phyloP scores from a whole-genome alignment of 2,329 filamentous ascomycete species.

The Fusarium cyanostomum region DNA sequence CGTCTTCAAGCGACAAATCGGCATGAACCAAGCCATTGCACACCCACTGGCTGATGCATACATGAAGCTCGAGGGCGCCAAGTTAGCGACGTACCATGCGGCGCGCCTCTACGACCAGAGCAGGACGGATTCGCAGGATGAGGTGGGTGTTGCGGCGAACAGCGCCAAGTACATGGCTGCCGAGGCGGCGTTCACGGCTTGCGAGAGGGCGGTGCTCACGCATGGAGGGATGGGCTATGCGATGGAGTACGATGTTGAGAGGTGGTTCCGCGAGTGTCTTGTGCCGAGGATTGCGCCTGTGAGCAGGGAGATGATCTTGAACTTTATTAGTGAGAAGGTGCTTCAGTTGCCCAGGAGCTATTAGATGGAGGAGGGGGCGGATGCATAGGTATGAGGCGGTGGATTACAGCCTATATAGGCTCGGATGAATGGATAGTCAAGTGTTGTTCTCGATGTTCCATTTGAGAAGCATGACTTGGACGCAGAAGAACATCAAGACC shows the following conservation, averaged over 20 bases:
- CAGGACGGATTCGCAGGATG: constrained; percentile 60
- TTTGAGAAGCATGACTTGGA: too few species aligned
- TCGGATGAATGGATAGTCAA: too few species aligned
- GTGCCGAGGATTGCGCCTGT: constrained; percentile 72
- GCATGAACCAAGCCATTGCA: constrained; percentile 71
- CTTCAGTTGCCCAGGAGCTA: constrained; percentile 75
- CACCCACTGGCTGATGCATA: constrained; percentile 73
- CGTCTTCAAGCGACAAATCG: constrained; percentile 72
- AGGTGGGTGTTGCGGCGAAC: constrained; percentile 72
- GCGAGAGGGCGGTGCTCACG: constrained; percentile 67
- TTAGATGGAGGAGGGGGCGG: constrained; percentile 44
- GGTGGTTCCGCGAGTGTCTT: constrained; percentile 71
- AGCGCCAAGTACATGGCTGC: constrained; percentile 77
- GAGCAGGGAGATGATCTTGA: constrained; percentile 78
- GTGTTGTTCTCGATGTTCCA: too few species aligned
- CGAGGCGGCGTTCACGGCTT: constrained; percentile 70
- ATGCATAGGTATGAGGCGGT: background rate
- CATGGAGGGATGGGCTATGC: constrained; percentile 74
- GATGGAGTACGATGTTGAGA: constrained; percentile 71
- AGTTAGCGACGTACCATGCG: constrained; percentile 72
- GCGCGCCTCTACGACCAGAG: constrained; percentile 68
- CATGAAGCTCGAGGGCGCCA: constrained; percentile 72
- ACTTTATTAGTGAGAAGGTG: constrained; percentile 75
- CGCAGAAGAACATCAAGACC: too few species aligned
- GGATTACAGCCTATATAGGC: background rate